These are phyloP conservation scores for Colletotrichum echinochloae DNA, from an alignment of 2,329 filamentous ascomycete species.

Conservation along the genomic window DNA sequence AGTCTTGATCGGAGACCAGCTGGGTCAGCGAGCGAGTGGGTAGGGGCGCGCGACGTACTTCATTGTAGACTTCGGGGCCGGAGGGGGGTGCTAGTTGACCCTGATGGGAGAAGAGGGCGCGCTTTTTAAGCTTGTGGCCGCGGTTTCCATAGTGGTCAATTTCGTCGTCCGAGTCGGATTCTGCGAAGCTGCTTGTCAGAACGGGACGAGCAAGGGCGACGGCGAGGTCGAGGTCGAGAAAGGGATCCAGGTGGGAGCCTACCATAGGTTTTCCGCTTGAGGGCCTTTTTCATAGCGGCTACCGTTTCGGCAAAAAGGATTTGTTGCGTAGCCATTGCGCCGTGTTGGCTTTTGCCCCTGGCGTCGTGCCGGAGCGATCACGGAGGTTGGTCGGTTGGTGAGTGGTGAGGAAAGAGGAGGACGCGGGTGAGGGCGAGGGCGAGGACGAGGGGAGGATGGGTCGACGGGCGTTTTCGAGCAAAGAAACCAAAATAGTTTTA, in stretches of 20 bases:
- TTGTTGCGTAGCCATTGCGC: constrained; percentile 64
- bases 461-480: constrained; percentile 1
- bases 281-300: constrained; percentile 74
- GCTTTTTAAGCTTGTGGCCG: constrained; percentile 83
- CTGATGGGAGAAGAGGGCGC: constrained; percentile 76
- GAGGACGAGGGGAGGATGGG: constrained; percentile 1
- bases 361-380: constrained; percentile 31
- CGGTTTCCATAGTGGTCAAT: constrained; percentile 79
- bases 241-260: constrained; percentile 40
- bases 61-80: constrained; percentile 77
- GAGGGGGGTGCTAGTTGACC: constrained; percentile 76
- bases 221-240: background rate
- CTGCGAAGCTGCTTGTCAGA: constrained; percentile 55
- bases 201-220: background rate
- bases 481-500: constrained; percentile 6
- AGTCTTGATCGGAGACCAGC: background rate
- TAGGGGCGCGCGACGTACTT: constrained; percentile 61
- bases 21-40: background rate
- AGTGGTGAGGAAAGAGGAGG: constrained; percentile 16
- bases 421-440: constrained; percentile 7
- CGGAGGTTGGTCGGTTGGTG: constrained; percentile 14
- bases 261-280: constrained; percentile 75
- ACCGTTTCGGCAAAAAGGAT: constrained; percentile 75
- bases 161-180: constrained; percentile 82
- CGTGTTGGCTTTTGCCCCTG: constrained; percentile 21